Evolutionary conservation across 2,329 filamentous ascomycete species (phyloP).

Genomic region (Blumeria hordei): DNA sequence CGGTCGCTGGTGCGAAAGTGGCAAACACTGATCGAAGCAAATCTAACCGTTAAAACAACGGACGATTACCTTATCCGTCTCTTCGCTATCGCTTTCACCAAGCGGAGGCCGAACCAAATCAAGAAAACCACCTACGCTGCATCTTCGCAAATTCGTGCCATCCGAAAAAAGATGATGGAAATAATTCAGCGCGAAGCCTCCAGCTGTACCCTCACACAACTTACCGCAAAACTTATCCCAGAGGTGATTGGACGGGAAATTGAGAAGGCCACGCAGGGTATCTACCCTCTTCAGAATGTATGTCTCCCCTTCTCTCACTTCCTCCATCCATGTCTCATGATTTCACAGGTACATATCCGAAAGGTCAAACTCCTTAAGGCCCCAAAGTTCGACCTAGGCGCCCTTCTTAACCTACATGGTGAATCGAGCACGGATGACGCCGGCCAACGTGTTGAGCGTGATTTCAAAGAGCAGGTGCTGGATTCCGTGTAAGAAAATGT

Average conservation of each 20-base stretch:
- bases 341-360: slow-evolving; percentile 76
- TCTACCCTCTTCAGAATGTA: slow-evolving; percentile 99
- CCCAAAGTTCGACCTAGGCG: slow-evolving; percentile 97
- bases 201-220: slow-evolving; percentile 82
- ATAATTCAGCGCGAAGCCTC: slow-evolving; percentile 94
- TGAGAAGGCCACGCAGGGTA: slow-evolving; percentile 97
- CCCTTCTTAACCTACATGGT: slow-evolving; percentile 87
- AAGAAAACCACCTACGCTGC: slow-evolving; percentile 99
- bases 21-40: slow-evolving; percentile 98
- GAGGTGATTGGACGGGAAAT: slow-evolving; percentile 99
- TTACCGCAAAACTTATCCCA: slow-evolving; percentile 95
- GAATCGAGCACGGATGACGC: slow-evolving; percentile 90
- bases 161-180: slow-evolving; percentile 99
- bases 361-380: slow-evolving; percentile 99
- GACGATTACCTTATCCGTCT: slow-evolving; percentile 98
- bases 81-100: slow-evolving; percentile 98
- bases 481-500: slow-evolving; percentile 55
- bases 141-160: slow-evolving; percentile 89
- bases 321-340: no score
- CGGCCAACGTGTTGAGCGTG: slow-evolving; percentile 94
- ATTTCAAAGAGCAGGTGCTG: slow-evolving; percentile 97
- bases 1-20: slow-evolving; percentile 98
- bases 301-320: slow-evolving; percentile 15
- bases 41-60: slow-evolving; percentile 98
- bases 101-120: slow-evolving; percentile 97